Evolutionary conservation across 164 flowering plant species (phyloP).

Genomic region (Paratinospora sagittata): DNA sequence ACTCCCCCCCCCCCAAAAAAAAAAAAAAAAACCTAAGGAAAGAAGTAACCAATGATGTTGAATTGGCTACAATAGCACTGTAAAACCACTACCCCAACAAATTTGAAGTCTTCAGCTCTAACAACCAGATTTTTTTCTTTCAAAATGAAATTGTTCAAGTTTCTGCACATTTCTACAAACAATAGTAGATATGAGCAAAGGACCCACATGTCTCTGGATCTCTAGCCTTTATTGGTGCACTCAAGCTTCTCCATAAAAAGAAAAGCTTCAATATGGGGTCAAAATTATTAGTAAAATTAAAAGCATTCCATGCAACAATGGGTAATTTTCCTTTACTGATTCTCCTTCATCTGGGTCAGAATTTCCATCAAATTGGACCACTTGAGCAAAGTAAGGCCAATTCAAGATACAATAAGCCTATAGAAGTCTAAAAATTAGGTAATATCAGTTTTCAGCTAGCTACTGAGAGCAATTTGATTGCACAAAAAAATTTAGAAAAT

Average conservation of each 20-base stretch:
- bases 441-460: too few relatives aligned
- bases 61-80: background rate
- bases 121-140: background rate
- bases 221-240: background rate
- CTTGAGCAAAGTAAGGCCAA: too few relatives aligned
- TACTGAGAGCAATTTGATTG: too few relatives aligned
- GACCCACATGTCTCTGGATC: background rate
- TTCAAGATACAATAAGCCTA: too few relatives aligned
- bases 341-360: background rate
- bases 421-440: too few relatives aligned
- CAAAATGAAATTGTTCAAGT: background rate
- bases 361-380: too few relatives aligned
- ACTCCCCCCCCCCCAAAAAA: background rate
- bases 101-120: background rate
- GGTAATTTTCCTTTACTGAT: background rate
- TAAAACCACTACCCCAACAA: too few relatives aligned
- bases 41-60: background rate
- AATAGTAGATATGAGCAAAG: background rate
- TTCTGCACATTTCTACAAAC: background rate
- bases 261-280: background rate
- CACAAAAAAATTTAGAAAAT: too few relatives aligned
- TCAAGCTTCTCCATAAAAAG: too few relatives aligned
- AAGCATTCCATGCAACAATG: background rate
- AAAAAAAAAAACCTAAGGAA: background rate
- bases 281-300: background rate